Conservation (phyloP, 2,329 filamentous ascomycete genomes). For the Calonectria henricotiae region DNA sequence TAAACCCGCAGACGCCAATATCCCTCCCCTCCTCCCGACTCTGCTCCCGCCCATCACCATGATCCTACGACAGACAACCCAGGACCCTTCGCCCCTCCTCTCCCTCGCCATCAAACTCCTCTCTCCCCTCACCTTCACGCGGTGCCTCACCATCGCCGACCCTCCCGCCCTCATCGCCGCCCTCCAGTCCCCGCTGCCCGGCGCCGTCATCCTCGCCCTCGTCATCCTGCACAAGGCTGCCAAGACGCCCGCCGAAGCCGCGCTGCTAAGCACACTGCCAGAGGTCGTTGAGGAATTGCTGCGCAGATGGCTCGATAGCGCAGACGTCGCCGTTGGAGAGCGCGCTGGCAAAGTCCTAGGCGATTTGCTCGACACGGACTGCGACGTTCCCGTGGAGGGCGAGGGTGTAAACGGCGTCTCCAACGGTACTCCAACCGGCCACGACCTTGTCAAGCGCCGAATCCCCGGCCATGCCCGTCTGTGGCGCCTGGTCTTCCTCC, state of each 20-base stretch:
- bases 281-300: conserved; percentile 67
- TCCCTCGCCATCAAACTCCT: conserved; percentile 72
- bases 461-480: conserved; percentile 68
- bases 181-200: conserved; percentile 69
- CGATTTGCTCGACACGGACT: conserved; percentile 72
- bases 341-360: conserved; percentile 67
- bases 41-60: conserved; percentile 70
- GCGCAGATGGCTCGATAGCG: conserved; percentile 68
- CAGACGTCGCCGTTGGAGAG: conserved; percentile 72
- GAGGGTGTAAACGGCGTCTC: conserved; percentile 46
- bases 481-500: conserved; percentile 70
- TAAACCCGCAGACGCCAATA: conserved; percentile 65
- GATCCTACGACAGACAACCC: conserved; percentile 68
- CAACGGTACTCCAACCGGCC: conserved; percentile 51
- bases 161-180: conserved; percentile 68
- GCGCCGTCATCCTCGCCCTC: conserved; percentile 73
- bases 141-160: conserved; percentile 69
- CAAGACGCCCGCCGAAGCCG: conserved; percentile 64
- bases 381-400: conserved; percentile 58
- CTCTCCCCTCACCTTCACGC: conserved; percentile 67
- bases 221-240: conserved; percentile 72
- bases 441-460: conserved; percentile 59
- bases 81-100: conserved; percentile 69
- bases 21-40: conserved; percentile 66
- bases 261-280: conserved; percentile 68